A percentile compares a stretch with the other conserved stretches of the same genome.
These are phyloP conservation scores for Yamadazyma atmosphaerica DNA, from an alignment of 1,139 yeast genomes.

Conservation along the genomic window DNA sequence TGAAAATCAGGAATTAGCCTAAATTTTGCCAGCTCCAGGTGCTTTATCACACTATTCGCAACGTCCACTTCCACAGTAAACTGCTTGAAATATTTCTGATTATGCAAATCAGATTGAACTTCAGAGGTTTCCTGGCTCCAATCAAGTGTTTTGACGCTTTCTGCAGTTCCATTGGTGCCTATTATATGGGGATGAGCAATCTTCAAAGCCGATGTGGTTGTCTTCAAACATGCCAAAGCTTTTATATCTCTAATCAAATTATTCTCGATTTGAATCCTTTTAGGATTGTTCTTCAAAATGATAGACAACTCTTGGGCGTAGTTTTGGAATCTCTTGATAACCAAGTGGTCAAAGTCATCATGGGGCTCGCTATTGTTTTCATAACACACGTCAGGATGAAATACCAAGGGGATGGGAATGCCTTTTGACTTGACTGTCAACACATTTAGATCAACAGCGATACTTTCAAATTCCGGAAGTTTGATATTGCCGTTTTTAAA, in stretches of 20 bases:
- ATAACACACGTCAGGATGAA: conserved; percentile 38
- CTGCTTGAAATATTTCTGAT: conserved; percentile 9
- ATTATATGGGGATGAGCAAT: conserved; percentile 15
- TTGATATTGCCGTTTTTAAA: conserved; percentile 7
- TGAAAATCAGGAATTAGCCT: conserved; percentile 43
- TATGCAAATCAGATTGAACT: not conserved
- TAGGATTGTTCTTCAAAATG: conserved; percentile 26
- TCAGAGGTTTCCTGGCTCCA: conserved; percentile 7
- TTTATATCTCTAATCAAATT: conserved; percentile 32
- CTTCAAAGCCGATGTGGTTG: conserved; percentile 26
- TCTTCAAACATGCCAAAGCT: conserved; percentile 32
- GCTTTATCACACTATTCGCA: conserved; percentile 12
- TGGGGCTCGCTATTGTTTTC: conserved; percentile 29
- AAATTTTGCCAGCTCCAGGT: conserved; percentile 20
- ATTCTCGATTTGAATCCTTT: conserved; percentile 24
- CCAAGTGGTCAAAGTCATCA: conserved; percentile 34
- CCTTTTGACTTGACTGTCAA: conserved; percentile 33
- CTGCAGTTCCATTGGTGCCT: conserved; percentile 2
- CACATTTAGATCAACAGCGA: conserved; percentile 33
- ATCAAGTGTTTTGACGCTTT: conserved; percentile 6
- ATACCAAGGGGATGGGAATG: conserved; percentile 37
- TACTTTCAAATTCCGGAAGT: conserved; percentile 23
- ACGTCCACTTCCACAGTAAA: conserved; percentile 16
- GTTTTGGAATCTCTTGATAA: conserved; percentile 32
- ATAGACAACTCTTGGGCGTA: conserved; percentile 32